These are phyloP conservation scores for Solanum hybrid DNA, from an alignment of 305 asterid species.

Conservation along the genomic window DNA sequence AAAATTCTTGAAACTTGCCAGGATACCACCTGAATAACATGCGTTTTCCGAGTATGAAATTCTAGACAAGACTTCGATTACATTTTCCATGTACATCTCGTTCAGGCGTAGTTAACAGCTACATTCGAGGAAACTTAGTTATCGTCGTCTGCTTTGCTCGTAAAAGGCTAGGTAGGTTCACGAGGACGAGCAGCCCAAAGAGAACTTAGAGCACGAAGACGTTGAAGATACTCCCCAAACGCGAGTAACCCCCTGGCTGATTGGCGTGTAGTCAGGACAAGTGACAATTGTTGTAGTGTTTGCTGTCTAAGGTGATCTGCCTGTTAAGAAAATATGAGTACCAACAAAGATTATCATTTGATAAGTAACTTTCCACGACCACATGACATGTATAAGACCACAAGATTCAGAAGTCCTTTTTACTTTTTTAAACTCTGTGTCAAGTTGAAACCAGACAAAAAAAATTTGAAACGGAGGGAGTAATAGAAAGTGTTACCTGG, in stretches of 20 bases:
- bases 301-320: constrained; percentile 91
- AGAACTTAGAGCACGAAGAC: constrained; percentile 65
- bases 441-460: background rate
- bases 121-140: background rate
- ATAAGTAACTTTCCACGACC: background rate
- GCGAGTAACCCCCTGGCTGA: constrained; percentile 76
- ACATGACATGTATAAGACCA: background rate
- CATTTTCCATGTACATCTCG: background rate
- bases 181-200: constrained; percentile 74
- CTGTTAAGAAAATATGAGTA: constrained; percentile 16
- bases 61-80: background rate
- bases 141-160: background rate
- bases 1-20: background rate
- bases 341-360: background rate
- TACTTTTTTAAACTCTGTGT: background rate
- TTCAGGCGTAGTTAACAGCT: background rate
- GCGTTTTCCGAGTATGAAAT: background rate
- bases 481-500: constrained; percentile 38
- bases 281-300: constrained; percentile 71
- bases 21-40: background rate
- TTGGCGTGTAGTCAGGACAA: constrained; percentile 67
- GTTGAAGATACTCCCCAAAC: constrained; percentile 75
- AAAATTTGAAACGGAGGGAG: background rate
- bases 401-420: background rate
- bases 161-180: constrained; percentile 11